Percentiles rank a stretch among this genome's conserved stretches.
These are phyloP conservation scores for Talaromyces ruber DNA, from an alignment of 495 filamentous ascomycete species.

Conservation along the genomic window DNA sequence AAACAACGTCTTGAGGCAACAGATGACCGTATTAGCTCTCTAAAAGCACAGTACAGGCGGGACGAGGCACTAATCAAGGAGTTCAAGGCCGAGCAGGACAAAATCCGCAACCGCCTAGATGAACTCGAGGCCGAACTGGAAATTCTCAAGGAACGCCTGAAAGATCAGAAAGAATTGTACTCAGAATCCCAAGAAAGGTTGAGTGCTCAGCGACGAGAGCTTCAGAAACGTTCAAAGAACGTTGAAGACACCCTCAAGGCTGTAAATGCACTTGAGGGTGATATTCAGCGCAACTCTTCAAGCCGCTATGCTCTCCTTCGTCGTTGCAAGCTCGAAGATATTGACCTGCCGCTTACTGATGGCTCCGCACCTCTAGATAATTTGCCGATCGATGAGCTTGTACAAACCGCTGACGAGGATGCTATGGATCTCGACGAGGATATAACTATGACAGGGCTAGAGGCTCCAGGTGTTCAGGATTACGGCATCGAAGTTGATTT, in stretches of 20 bases:
- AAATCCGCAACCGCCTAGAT: constrained; percentile 64
- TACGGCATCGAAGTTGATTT: constrained; percentile 93
- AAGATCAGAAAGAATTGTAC: constrained; percentile 55
- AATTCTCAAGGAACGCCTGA: constrained; percentile 60
- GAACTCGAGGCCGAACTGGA: constrained; percentile 69
- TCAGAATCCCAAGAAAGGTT: constrained; percentile 66
- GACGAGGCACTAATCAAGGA: constrained; percentile 57
- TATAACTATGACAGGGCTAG: constrained; percentile 23
- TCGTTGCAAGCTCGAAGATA: constrained; percentile 87
- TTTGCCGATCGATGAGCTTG: constrained; percentile 78
- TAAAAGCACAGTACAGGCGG: constrained; percentile 57
- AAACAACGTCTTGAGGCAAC: constrained; percentile 58
- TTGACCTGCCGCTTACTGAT: constrained; percentile 70
- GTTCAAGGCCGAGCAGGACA: constrained; percentile 64
- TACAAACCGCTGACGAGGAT: constrained; percentile 58
- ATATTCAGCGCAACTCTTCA: constrained; percentile 74
- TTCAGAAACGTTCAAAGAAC: constrained; percentile 73
- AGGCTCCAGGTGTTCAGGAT: constrained; percentile 55
- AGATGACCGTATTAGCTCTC: constrained; percentile 54
- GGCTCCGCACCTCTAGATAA: constrained; percentile 69
- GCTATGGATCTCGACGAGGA: constrained; percentile 85
- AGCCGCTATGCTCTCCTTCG: constrained; percentile 76
- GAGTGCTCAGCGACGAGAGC: constrained; percentile 69
- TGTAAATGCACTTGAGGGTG: constrained; percentile 68
- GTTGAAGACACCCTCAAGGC: constrained; percentile 73